These are phyloP conservation scores for Lyophyllum decastes DNA, from an alignment of 768 basidiomycete genomes.

Conservation along the genomic window DNA sequence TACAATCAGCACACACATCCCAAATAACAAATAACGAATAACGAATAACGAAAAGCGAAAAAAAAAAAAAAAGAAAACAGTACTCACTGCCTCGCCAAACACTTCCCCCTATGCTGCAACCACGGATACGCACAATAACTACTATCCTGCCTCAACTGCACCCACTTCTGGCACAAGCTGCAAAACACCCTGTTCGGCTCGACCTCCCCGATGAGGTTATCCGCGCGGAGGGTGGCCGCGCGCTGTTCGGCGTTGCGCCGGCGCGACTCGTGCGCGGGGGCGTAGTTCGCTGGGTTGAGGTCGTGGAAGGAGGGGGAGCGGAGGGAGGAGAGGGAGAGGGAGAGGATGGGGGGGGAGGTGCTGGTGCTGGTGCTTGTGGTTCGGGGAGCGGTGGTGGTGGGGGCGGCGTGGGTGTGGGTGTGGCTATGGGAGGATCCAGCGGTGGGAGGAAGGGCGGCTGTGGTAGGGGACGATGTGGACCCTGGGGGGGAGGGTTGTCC, in stretches of 20 bases:
- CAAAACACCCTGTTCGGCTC: conserved; percentile 80
- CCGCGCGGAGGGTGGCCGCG: conserved; percentile 67
- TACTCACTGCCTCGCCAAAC: conserved; percentile 69
- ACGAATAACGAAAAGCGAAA: background rate
- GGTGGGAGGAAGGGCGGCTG: too few relatives aligned
- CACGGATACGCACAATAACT: conserved; percentile 83
- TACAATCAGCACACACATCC: conserved; percentile 1
- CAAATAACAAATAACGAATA: background rate
- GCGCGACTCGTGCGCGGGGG: conserved; percentile 64
- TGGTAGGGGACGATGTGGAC: background rate
- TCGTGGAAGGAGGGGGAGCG: conserved; percentile 42
- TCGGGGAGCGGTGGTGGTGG: too few relatives aligned
- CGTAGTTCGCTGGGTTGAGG: conserved; percentile 57
- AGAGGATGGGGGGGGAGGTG: background rate
- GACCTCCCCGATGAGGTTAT: conserved; percentile 64
- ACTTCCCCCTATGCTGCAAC: conserved; percentile 77
- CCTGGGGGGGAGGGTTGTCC: background rate
- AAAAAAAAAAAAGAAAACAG: background rate
- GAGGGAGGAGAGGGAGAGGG: conserved; percentile 3
- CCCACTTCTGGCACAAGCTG: conserved; percentile 77
- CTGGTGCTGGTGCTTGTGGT: background rate
- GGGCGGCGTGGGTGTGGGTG: too few relatives aligned
- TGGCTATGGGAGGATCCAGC: too few relatives aligned
- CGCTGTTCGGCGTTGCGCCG: conserved; percentile 80
- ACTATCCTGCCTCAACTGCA: conserved; percentile 77